Base-by-base conservation (phyloP, 2,329 filamentous ascomycete genomes). In the Ascochyta clinopodiicola region DNA sequence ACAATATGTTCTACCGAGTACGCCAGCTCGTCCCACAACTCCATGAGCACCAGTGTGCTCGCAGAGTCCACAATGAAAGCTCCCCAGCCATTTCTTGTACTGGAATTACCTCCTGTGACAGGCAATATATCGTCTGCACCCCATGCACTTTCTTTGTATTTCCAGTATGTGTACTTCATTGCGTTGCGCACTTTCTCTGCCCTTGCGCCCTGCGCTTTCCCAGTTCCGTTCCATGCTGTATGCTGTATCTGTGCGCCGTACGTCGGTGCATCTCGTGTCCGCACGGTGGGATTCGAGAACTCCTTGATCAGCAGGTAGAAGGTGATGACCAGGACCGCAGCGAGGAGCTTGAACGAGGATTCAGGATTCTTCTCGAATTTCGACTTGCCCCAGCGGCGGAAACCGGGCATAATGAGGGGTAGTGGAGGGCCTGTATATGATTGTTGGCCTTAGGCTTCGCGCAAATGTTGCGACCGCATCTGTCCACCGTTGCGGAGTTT, bases 51-150 rank as follows among this genome's bases (percentile, higher is more conserved):
- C 34, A 79, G 56, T 1, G 76, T 79, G 9, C 74, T 73, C 8
- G 73, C 69, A 19, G 74, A 71, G 51, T 78, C 76, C 3, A 79
- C 75, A 17, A 78, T 77, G 60, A 77, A 77, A 6, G 74, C 76
- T 7, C 76, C 77, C 76, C 76, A 78, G 15, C 76, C 76, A 60
- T 78, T 77, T 32, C 74, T 66, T 6, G 66, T 74, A 39, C 68
- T 72, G 21, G 62, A 67, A 36, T 65, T 67, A 3, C 65, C 68
- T 7, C 77, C 77, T 21, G 71, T 71, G 7, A 78, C 74, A 25
- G 77, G 77, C 44, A 67, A 43, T 17, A 78, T 72, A 22, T 76
- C 75, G 56, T 78, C 77, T 39, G 62, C 66, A 6, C 76, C 76
- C 76, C 76, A 79, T 4, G 76, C 75, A 44, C 70, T 63, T 58